Percentiles rank a stretch among this genome's conserved stretches.
These are phyloP conservation scores for Penicillium desertorum DNA, from an alignment of 495 filamentous ascomycete species.

Conservation along the genomic window DNA sequence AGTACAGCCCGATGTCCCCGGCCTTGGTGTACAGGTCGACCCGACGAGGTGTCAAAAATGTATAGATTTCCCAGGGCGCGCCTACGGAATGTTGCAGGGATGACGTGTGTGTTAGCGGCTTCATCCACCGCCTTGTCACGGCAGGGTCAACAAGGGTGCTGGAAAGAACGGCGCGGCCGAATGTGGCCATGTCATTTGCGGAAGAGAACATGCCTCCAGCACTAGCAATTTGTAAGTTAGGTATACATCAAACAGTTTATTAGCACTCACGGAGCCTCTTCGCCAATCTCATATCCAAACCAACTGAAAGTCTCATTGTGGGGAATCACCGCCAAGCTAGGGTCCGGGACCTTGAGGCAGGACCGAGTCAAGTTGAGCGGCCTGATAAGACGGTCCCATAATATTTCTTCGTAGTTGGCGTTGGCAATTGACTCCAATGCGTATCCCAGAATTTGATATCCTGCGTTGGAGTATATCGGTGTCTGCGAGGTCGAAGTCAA, in stretches of 20 bases:
- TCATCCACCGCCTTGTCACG: constrained; percentile 57
- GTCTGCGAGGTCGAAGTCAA: constrained; percentile 49
- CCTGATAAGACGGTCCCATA: constrained; percentile 31
- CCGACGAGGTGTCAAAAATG: constrained; percentile 19
- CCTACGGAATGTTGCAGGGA: constrained; percentile 47
- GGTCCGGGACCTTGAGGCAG: constrained; percentile 33
- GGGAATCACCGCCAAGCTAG: constrained; percentile 37
- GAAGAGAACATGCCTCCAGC: constrained; percentile 60
- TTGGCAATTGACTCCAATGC: constrained; percentile 44
- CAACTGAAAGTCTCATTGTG: constrained; percentile 27
- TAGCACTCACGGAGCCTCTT: constrained; percentile 45
- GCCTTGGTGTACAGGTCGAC: constrained; percentile 58
- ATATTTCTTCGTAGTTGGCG: constrained; percentile 9
- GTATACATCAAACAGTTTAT: not conserved
- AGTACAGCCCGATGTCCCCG: constrained; percentile 51
- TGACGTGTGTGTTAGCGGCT: constrained; percentile 51
- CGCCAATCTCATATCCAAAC: constrained; percentile 44
- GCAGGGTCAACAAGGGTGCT: constrained; percentile 45
- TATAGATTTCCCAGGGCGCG: constrained; percentile 58
- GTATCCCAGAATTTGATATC: constrained; percentile 56
- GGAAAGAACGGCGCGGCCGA: constrained; percentile 56
- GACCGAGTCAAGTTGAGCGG: constrained; percentile 42
- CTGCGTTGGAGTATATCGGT: constrained; percentile 61
- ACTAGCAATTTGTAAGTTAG: constrained; percentile 26
- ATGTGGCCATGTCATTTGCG: constrained; percentile 46